These are phyloP conservation scores for Yamadazyma sp. DNA, from an alignment of 805 yeast species.

Conservation along the genomic window DNA sequence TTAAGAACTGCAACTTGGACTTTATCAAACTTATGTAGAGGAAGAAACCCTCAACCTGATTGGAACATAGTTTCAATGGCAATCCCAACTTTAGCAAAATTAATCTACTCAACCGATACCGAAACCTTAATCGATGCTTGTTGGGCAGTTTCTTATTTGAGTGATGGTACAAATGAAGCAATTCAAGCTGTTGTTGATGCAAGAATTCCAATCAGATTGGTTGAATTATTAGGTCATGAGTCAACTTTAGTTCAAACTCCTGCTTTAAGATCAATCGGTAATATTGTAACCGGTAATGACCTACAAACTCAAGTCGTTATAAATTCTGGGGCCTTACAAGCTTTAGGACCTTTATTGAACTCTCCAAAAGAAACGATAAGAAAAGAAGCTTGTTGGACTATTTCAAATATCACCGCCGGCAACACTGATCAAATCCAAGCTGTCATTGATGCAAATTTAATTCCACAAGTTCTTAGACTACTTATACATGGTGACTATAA, in stretches of 20 bases:
- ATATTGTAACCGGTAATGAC: slow-evolving; percentile 96
- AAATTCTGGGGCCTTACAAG: slow-evolving; percentile 87
- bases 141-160: slow-evolving; percentile 95
- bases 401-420: slow-evolving; percentile 97
- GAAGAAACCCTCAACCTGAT: slow-evolving; percentile 93
- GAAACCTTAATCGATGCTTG: slow-evolving; percentile 97
- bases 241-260: slow-evolving; percentile 92
- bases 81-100: slow-evolving; percentile 85
- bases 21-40: slow-evolving; percentile 91
- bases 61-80: slow-evolving; percentile 87
- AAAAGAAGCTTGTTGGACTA: slow-evolving; percentile 99
- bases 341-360: slow-evolving; percentile 72
- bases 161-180: slow-evolving; percentile 90
- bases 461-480: slow-evolving; percentile 86
- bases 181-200: slow-evolving; percentile 97
- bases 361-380: slow-evolving; percentile 89
- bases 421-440: slow-evolving; percentile 94
- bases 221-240: slow-evolving; percentile 82
- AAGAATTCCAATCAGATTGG: slow-evolving; percentile 90
- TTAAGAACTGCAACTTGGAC: slow-evolving; percentile 99
- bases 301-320: slow-evolving; percentile 92
- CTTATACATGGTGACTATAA: slow-evolving; percentile 83
- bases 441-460: slow-evolving; percentile 89
- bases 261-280: slow-evolving; percentile 95
- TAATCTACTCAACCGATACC: slow-evolving; percentile 84